A percentile compares a stretch with the other conserved stretches of the same genome.
These are phyloP conservation scores for Phyllosticta citribraziliensis DNA, from an alignment of 2,329 filamentous ascomycete genomes.

Conservation along the genomic window DNA sequence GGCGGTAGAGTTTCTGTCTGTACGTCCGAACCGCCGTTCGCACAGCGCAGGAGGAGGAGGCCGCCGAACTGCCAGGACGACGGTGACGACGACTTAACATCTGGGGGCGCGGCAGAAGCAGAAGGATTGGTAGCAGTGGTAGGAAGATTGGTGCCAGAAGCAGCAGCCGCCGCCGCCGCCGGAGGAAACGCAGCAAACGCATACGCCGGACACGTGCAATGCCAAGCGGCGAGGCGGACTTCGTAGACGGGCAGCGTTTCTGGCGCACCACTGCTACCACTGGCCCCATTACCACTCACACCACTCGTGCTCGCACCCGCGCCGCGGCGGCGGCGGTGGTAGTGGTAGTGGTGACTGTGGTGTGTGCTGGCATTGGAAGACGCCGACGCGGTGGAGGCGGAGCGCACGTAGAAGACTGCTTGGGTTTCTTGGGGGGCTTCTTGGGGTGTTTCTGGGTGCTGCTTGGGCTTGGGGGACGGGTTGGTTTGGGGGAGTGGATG, in stretches of 20 bases:
- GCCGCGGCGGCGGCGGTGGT: background rate
- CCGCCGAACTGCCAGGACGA: slow-evolving; percentile 41
- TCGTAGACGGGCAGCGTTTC: slow-evolving; percentile 44
- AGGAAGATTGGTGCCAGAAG: no score
- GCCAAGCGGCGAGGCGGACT: slow-evolving; percentile 69
- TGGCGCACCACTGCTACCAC: no score
- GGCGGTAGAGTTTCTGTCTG: slow-evolving; percentile 34
- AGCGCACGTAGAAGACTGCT: slow-evolving; percentile 54
- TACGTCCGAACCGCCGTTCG: no score
- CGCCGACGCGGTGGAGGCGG: slow-evolving; percentile 30
- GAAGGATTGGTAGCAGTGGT: background rate
- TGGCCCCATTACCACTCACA: no score
- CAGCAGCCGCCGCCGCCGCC: no score
- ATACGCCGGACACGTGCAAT: slow-evolving; percentile 82
- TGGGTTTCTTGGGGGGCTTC: background rate
- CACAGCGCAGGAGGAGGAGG: slow-evolving; percentile 30
- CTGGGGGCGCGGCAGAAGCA: no score
- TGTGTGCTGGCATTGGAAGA: slow-evolving; percentile 17
- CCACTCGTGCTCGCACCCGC: no score
- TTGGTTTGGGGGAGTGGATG: no score
- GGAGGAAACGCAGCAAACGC: slow-evolving; percentile 59
- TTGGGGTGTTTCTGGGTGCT: background rate
- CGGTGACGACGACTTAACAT: no score
- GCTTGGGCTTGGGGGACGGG: no score
- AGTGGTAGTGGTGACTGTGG: slow-evolving; percentile 24